Evolutionary conservation across 2,329 filamentous ascomycete species (phyloP).

Genomic region (Epichloe amarillans): DNA sequence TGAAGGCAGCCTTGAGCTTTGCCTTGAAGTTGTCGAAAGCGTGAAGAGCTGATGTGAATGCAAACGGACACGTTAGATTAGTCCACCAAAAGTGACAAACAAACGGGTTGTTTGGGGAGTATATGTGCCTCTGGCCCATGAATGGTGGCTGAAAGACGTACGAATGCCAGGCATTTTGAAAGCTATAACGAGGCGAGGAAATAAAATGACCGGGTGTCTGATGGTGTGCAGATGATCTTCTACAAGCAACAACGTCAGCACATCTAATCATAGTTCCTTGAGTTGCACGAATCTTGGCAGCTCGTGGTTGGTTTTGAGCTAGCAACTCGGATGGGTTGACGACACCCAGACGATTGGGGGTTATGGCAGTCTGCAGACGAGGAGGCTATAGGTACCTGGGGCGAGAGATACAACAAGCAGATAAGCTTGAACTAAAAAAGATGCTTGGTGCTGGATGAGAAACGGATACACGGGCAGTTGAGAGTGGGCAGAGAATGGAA

Average conservation of each 20-base stretch:
- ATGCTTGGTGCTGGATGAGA: conserved; percentile 4
- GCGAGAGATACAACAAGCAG: conserved; percentile 1
- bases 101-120: not conserved
- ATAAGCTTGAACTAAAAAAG: conserved; percentile 5
- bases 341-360: not conserved
- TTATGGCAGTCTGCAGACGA: not conserved
- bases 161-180: conserved; percentile 39
- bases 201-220: not conserved
- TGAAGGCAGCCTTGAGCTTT: conserved; percentile 41
- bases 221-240: not conserved
- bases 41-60: conserved; percentile 26
- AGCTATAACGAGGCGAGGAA: not conserved
- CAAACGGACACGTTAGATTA: not conserved
- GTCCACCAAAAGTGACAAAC: not conserved
- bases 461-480: conserved; percentile 4
- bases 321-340: not conserved
- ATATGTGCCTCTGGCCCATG: not conserved
- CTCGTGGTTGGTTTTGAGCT: not conserved
- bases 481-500: conserved; percentile 1
- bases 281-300: not conserved
- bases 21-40: conserved; percentile 42
- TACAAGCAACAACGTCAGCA: not conserved
- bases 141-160: conserved; percentile 22
- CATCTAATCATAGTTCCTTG: not conserved
- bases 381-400: conserved; percentile 2